Evolutionary conservation across 116 monocot species (phyloP).

Genomic region (Iris pallida): DNA sequence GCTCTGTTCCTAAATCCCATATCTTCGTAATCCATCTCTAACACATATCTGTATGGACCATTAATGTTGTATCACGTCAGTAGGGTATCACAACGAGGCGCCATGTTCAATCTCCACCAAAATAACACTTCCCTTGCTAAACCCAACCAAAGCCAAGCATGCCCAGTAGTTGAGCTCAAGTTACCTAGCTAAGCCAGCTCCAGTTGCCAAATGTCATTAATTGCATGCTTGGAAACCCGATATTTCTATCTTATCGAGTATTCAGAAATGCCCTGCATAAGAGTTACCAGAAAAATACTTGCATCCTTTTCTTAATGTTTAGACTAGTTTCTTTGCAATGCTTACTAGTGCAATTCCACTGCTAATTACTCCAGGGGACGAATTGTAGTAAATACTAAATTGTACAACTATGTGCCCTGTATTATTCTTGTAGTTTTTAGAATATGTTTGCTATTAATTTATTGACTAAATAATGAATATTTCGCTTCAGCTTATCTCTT

Average conservation of each 20-base stretch:
- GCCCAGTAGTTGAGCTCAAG: too few species aligned
- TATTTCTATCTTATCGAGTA: background rate
- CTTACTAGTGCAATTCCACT: background rate
- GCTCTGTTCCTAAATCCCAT: too few species aligned
- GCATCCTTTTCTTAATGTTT: background rate
- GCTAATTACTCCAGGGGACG: too few species aligned
- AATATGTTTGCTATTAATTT: background rate
- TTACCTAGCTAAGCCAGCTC: too few species aligned
- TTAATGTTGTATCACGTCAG: too few species aligned
- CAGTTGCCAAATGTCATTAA: background rate
- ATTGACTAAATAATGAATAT: background rate
- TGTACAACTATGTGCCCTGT: background rate
- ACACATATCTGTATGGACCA: too few species aligned
- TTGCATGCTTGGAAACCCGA: background rate
- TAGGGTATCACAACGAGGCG: too few species aligned
- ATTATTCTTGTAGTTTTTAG: constrained; percentile 7
- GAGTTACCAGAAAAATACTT: background rate
- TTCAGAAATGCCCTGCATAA: background rate
- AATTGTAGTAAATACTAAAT: too few species aligned
- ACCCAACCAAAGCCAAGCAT: too few species aligned
- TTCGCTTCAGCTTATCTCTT: background rate
- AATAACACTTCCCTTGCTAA: too few species aligned
- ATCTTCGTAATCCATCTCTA: too few species aligned
- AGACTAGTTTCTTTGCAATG: background rate
- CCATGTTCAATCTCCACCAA: too few species aligned